Percentiles rank a stretch among this genome's conserved stretches.
Evolutionary conservation across 2,329 filamentous ascomycete genomes (phyloP).

Genomic region (Fusarium sp.): DNA sequence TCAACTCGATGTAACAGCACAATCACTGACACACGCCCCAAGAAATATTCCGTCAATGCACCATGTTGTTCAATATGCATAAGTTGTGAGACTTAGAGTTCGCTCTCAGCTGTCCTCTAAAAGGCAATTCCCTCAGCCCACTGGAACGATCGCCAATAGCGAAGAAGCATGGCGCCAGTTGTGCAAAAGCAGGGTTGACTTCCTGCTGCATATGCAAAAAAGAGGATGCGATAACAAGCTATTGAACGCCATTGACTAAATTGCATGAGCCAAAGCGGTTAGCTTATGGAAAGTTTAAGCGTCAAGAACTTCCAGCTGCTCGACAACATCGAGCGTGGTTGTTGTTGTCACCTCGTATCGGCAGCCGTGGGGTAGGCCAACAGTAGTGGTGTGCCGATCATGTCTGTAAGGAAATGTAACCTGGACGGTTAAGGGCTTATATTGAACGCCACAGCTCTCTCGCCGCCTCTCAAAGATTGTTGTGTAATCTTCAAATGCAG

Average conservation of each 20-base stretch:
- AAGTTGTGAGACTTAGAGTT: constrained; percentile 20
- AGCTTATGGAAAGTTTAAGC: constrained; percentile 13
- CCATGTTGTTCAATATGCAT: constrained; percentile 17
- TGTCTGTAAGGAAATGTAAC: constrained; percentile 27
- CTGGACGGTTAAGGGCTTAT: constrained; percentile 19
- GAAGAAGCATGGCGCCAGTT: background rate
- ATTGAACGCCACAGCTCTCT: constrained; percentile 26
- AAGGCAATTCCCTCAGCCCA: background rate
- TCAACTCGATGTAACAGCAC: constrained; percentile 7
- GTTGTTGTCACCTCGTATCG: constrained; percentile 30
- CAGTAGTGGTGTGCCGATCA: constrained; percentile 24
- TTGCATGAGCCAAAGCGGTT: constrained; percentile 6
- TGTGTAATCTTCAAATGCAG: constrained; percentile 19
- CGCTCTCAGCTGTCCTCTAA: constrained; percentile 8
- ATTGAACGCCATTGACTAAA: constrained; percentile 12
- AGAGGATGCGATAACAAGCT: constrained; percentile 7
- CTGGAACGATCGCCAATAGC: constrained; percentile 9
- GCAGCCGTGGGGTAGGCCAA: constrained; percentile 16
- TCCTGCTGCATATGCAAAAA: constrained; percentile 8
- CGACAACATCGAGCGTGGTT: background rate
- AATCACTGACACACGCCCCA: background rate
- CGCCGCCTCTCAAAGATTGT: constrained; percentile 1
- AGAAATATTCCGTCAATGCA: background rate
- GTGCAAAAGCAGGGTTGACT: constrained; percentile 1
- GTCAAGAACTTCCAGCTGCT: constrained; percentile 13